Conservation (phyloP, 345 rosid genomes). For the Gossypium ekmanianum region DNA sequence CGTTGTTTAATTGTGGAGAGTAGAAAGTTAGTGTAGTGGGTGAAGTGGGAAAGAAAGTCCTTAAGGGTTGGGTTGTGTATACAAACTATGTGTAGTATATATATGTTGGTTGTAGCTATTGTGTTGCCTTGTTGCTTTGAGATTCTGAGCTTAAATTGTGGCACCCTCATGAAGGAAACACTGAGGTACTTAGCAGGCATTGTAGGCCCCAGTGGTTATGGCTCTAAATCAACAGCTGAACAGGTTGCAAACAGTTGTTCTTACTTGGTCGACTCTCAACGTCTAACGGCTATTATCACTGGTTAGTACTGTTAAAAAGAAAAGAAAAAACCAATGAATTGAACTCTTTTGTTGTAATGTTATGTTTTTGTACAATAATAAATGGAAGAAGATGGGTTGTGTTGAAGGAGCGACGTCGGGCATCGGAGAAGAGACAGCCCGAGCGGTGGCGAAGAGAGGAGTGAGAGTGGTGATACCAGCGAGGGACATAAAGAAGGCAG, state of each 20-base stretch:
- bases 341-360: too few relatives aligned
- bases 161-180: slow-evolving; percentile 63
- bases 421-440: slow-evolving; percentile 85
- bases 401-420: slow-evolving; percentile 86
- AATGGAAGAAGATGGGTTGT: not conserved
- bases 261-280: slow-evolving; percentile 15
- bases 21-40: slow-evolving; percentile 1
- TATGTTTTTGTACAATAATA: too few relatives aligned
- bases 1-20: slow-evolving; percentile 4
- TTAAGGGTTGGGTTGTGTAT: not conserved
- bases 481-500: slow-evolving; percentile 74
- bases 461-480: slow-evolving; percentile 76
- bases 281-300: slow-evolving; percentile 65
- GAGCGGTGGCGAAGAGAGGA: slow-evolving; percentile 79
- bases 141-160: slow-evolving; percentile 17
- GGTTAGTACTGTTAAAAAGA: slow-evolving; percentile 29
- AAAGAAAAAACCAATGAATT: too few relatives aligned
- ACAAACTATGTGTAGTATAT: slow-evolving; percentile 18
- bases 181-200: slow-evolving; percentile 76
- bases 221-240: slow-evolving; percentile 88
- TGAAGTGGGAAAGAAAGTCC: slow-evolving; percentile 9
- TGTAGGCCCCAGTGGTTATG: slow-evolving; percentile 92
- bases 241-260: slow-evolving; percentile 50
- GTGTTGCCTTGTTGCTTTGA: slow-evolving; percentile 25
- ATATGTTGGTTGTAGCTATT: slow-evolving; percentile 22